Conservation (phyloP, 2,329 filamentous ascomycete genomes). For the Orbilia ellipsospora region DNA sequence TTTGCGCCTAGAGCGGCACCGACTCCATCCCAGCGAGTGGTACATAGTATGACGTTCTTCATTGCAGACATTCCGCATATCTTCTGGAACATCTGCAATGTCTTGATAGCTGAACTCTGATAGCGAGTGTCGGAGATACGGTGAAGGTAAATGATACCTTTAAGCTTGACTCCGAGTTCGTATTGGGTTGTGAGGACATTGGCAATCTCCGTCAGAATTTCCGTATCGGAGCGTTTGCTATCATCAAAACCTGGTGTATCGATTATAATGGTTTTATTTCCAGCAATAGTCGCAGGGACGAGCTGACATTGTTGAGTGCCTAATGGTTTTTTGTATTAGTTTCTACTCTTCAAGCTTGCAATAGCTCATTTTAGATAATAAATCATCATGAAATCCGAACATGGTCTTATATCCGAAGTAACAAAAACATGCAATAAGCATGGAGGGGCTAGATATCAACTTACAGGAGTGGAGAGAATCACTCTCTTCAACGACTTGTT, state of each 20-base stretch:
- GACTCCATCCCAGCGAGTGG: constrained; percentile 62
- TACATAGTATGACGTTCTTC: constrained; percentile 62
- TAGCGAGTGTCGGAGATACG: constrained; percentile 62
- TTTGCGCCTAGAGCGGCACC: constrained; percentile 30
- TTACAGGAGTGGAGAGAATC: constrained; percentile 12
- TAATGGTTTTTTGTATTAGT: constrained; percentile 30
- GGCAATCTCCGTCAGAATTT: constrained; percentile 60
- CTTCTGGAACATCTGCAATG: constrained; percentile 62
- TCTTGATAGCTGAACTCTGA: constrained; percentile 60
- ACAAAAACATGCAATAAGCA: too few species aligned
- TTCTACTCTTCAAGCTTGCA: background rate
- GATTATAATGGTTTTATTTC: constrained; percentile 60
- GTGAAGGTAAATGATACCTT: constrained; percentile 62
- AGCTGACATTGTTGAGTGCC: constrained; percentile 60
- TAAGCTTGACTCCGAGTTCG: constrained; percentile 56
- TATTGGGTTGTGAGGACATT: constrained; percentile 58
- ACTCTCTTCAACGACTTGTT: background rate
- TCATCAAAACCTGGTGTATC: constrained; percentile 62
- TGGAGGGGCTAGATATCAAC: background rate
- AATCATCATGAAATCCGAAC: too few species aligned
- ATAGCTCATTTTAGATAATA: too few species aligned
- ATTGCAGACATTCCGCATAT: constrained; percentile 62
- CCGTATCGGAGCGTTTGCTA: constrained; percentile 58
- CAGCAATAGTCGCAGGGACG: constrained; percentile 59
- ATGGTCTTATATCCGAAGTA: too few species aligned